These are phyloP conservation scores for Exophiala lecanii-corni DNA, from an alignment of 2,329 filamentous ascomycete genomes.

Conservation along the genomic window DNA sequence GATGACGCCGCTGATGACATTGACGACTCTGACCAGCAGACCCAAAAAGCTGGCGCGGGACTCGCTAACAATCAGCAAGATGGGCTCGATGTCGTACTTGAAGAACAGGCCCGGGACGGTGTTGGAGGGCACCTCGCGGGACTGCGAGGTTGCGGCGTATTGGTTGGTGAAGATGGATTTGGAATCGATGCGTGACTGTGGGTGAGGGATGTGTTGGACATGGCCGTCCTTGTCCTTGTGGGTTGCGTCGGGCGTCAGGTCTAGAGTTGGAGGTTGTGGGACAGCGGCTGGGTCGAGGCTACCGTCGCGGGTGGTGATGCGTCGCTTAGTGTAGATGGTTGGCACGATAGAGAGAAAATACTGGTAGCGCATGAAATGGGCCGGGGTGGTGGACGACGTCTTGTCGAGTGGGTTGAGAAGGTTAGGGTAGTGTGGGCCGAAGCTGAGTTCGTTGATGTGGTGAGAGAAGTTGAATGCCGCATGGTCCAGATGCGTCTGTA, in stretches of 20 bases:
- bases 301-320: slow-evolving; percentile 27
- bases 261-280: slow-evolving; percentile 33
- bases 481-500: slow-evolving; percentile 70
- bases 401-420: slow-evolving; percentile 91
- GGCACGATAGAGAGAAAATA: slow-evolving; percentile 96
- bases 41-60: slow-evolving; percentile 68
- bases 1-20: slow-evolving; percentile 83
- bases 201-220: slow-evolving; percentile 22
- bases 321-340: slow-evolving; percentile 73
- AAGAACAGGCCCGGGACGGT: slow-evolving; percentile 87
- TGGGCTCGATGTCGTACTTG: slow-evolving; percentile 98
- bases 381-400: slow-evolving; percentile 70
- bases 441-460: slow-evolving; percentile 91
- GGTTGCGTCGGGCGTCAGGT: slow-evolving; percentile 29
- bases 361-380: slow-evolving; percentile 92
- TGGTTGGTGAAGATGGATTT: slow-evolving; percentile 87
- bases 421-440: slow-evolving; percentile 92
- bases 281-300: slow-evolving; percentile 40
- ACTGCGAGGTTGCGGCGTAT: slow-evolving; percentile 93
- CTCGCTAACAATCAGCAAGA: slow-evolving; percentile 80
- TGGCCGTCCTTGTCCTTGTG: slow-evolving; percentile 30
- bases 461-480: slow-evolving; percentile 96
- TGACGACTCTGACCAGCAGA: slow-evolving; percentile 77
- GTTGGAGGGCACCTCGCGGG: slow-evolving; percentile 63
- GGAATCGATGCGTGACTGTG: slow-evolving; percentile 28